Evolutionary conservation across 768 basidiomycete genomes (phyloP).

Genomic region (Boletellus ananiceps): DNA sequence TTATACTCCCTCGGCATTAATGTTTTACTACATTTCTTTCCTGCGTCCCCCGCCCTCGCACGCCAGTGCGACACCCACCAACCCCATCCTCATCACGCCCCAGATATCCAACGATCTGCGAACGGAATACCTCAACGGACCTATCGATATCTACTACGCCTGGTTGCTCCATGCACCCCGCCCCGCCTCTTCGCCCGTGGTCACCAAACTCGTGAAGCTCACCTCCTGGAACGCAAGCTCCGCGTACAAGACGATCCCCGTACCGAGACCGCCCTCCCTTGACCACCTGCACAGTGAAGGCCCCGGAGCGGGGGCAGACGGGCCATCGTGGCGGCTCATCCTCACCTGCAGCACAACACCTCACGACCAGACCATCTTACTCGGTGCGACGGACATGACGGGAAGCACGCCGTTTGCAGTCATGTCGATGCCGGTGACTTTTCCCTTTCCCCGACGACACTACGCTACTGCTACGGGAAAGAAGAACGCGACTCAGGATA

Average conservation of each 20-base stretch:
- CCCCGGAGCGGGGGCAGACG: conserved; percentile 39
- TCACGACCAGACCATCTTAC: conserved; percentile 34
- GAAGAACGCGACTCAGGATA: conserved; percentile 11
- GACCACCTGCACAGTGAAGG: neutral
- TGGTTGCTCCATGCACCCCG: conserved; percentile 44
- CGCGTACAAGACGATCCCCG: conserved; percentile 71
- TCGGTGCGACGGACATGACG: conserved; percentile 36
- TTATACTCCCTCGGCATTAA: neutral
- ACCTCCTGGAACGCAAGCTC: conserved; percentile 67
- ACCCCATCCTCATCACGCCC: conserved; percentile 59
- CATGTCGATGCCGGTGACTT: conserved; percentile 58
- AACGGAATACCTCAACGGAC: conserved; percentile 59
- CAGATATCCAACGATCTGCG: conserved; percentile 89
- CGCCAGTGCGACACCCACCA: conserved; percentile 25
- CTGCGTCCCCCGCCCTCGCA: conserved; percentile 76
- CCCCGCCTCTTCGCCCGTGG: conserved; percentile 13
- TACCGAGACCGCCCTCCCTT: conserved; percentile 56
- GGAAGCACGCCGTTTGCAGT: conserved; percentile 56
- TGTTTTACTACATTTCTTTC: conserved; percentile 90
- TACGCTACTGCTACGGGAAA: neutral
- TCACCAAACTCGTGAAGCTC: conserved; percentile 53
- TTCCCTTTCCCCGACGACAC: conserved; percentile 31
- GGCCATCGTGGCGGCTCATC: conserved; percentile 54
- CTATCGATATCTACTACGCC: conserved; percentile 64
- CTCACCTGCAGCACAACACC: conserved; percentile 40